Evolutionary conservation across 805 yeast genomes (phyloP), one percentile per base, ranked within the genome.

Genomic region (Myxozyma neotropica): DNA sequence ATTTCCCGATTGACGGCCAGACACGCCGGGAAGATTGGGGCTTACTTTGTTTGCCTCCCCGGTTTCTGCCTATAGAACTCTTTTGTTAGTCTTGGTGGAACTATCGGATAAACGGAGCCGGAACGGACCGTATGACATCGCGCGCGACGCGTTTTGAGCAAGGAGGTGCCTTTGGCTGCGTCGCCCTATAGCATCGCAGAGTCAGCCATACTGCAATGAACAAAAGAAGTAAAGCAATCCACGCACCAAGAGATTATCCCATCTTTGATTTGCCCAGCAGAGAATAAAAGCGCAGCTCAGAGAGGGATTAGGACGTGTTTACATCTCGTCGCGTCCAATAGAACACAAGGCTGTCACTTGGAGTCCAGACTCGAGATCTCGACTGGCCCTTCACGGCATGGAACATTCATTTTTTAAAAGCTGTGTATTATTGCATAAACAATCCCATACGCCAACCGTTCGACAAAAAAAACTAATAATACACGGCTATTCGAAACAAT

Each of bases 11-110:
- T 81, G 76, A 83, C 99, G 90, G 74, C 95, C 95, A 67, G 94
- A 82, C 70, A 94, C 80, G 79, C 97, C 99, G 80, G 89, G 88
- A 77, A 94, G 87, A 80, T 93, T 94, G 76, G 99, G 99, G 78
- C 99, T 99, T 73, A 93, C 97, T 85, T 94, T 94, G 88, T 93
- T 85, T 71, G 97, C 92, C 67, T 96, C 98, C 74, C 96, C 96
- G 65, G 81, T 82, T 78, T 93, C 98, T 69, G 55, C 46, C 66
- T 63, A 33, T 42, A 17, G 19, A 24, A 27, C 23, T 19, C 12
- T 21, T 38, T 54, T 13, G 48, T 38, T 29, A 48, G 35, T 7
- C 13, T 27, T 0, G 17, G 23, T 15, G 43, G n/a, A 44, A 24
- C 12, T 8, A 29, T 15, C 13, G 24, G 15, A 27, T 27, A n/a